Percentiles rank a stretch among this genome's conserved stretches.
phyloP scores from a whole-genome alignment of 169 alveolate genomes.

The Babesia sp. region DNA sequence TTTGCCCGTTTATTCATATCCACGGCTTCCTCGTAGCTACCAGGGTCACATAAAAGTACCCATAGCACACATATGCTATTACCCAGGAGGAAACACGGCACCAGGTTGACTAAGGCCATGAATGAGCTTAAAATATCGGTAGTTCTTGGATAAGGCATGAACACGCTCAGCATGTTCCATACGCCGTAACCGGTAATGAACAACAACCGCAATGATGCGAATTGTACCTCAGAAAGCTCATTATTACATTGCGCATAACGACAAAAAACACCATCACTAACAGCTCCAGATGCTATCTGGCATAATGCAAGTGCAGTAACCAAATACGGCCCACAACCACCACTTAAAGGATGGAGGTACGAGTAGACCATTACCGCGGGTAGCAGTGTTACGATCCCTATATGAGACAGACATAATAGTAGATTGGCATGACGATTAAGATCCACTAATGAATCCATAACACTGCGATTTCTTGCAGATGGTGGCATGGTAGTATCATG shows the following conservation, averaged over 20 bases:
- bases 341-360: background rate
- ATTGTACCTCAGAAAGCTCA: slow-evolving; percentile 33
- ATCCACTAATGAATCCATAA: slow-evolving; percentile 7
- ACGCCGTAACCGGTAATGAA: slow-evolving; percentile 44
- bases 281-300: slow-evolving; percentile 38
- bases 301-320: slow-evolving; percentile 16
- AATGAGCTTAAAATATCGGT: slow-evolving; percentile 1
- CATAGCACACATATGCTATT: slow-evolving; percentile 49
- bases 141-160: slow-evolving; percentile 27
- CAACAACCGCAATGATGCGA: slow-evolving; percentile 38
- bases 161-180: slow-evolving; percentile 43
- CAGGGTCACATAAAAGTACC: slow-evolving; percentile 26
- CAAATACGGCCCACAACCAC: background rate
- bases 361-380: slow-evolving; percentile 1
- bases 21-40: slow-evolving; percentile 35
- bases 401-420: background rate
- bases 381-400: slow-evolving; percentile 8
- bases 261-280: slow-evolving; percentile 58
- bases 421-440: slow-evolving; percentile 8
- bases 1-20: background rate
- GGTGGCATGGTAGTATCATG: background rate
- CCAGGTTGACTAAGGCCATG: slow-evolving; percentile 21
- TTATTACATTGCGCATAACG: slow-evolving; percentile 43
- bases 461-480: background rate
- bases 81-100: slow-evolving; percentile 40